Evolutionary conservation across 2,329 filamentous ascomycete species (phyloP), one percentile per base, ranked within the genome.

Genomic region (Fusarium multiceps): DNA sequence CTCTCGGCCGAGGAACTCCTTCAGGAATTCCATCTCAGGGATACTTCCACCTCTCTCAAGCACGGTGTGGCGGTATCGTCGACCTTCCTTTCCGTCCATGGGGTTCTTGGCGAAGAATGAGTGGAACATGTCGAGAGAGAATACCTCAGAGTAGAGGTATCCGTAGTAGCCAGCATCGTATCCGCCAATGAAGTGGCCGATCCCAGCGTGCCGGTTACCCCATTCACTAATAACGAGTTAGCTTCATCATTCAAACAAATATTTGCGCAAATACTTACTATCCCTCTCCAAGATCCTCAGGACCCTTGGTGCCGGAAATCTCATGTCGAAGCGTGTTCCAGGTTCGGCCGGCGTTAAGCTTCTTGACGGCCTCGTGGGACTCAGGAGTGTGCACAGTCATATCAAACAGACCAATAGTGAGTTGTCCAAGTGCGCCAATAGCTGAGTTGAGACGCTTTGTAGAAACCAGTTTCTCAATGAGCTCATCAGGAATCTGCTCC

Each of bases 131-230:
- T 97, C 93, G 27, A 91, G 87, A 23, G 90, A 92, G 81, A 94
- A 96, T 20, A 96, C 93, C 78, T 93, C 88, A 2, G 90, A 93
- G 68, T 88, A 91, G 34, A 91, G 81, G 76, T 91, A 92, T 73
- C 89, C 89, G 79, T 96, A 96, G 82, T 95, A 95, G 45, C 92
- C 92, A 30, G 93, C 92, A 78, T 95, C 93, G 75, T 96, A 96
- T 3, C 93, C 93, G 55, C 92, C 92, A 64, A 95, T 92, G 68
- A 95, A 84, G 80, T 96, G 93, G 18, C 92, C 92, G 75, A 96
- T 94, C 0, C 90, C 93, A 8, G 92, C 91, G 75, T 94, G 89
- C 14, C 92, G 92, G 73, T 94, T 87, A 42, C 91, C 92, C 91
- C 92, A 94, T 64, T 85, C 84, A 77, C 86, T 88, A 46, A 21